Evolutionary conservation across 371 early-diverging fungal species (phyloP).

Genomic region (Haplosporangium sp.): DNA sequence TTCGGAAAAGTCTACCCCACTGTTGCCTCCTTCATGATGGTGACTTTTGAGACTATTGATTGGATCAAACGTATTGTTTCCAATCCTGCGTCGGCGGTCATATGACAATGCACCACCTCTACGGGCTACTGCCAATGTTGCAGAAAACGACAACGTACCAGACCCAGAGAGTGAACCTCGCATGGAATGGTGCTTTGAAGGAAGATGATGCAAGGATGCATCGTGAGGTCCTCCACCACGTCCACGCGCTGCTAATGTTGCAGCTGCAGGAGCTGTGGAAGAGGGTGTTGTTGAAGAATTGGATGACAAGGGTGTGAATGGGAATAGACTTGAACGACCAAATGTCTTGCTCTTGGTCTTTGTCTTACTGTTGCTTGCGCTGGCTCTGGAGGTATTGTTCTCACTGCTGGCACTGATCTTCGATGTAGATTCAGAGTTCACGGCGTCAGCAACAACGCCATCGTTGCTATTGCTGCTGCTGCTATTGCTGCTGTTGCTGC

Average conservation of each 20-base stretch:
- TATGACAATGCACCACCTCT: conserved; percentile 17
- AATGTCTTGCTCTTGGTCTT: conserved; percentile 13
- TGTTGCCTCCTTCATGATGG: neutral
- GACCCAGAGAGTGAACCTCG: conserved; percentile 7
- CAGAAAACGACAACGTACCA: conserved; percentile 31
- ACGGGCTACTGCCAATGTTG: conserved; percentile 35
- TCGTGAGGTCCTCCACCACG: conserved; percentile 9
- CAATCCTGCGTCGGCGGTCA: conserved; percentile 26
- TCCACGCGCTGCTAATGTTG: conserved; percentile 17
- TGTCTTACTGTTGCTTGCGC: neutral
- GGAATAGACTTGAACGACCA: conserved; percentile 5
- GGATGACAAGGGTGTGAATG: neutral
- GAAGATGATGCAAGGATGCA: conserved; percentile 7
- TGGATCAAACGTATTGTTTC: conserved; percentile 31
- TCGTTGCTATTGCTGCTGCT: neutral
- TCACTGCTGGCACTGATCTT: neutral
- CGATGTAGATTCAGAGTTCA: neutral
- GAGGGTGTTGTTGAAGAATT: neutral
- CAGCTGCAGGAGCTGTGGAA: conserved; percentile 18
- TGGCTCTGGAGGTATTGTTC: neutral
- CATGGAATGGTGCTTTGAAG: conserved; percentile 9
- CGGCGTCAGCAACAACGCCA: neutral
- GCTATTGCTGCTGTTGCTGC: neutral
- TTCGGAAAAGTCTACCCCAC: neutral
- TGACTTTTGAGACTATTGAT: neutral